Base-by-base conservation (phyloP, 768 basidiomycete genomes). In the Lactifluus rugatus region DNA sequence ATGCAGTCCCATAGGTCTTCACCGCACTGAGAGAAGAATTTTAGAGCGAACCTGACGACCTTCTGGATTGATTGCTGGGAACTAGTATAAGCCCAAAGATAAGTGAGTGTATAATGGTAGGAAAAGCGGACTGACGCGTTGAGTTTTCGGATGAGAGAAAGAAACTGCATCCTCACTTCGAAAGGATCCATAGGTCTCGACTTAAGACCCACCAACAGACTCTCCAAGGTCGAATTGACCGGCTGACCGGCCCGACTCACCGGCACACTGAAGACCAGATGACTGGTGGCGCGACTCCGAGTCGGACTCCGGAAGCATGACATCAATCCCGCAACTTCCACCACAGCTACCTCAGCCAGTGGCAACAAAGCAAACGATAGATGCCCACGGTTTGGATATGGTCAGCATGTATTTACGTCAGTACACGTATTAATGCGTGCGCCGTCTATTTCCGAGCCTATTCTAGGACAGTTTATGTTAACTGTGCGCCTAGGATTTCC, bases 1-100 rank as follows among this genome's bases (percentile, higher is more conserved):
- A 95, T 80, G 65, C 92, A 94, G 64, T 94, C 92, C 93, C 93
- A 95, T 11, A 95, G 70, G 70, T 96, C 92, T 66, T 95, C 92
- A 6, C 89, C 92, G 56, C 91, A 93, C 56, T 80, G 80, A 5
- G 85, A 76, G 54, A 87, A 93, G 66, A 88, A 85, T 69, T 93
- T 93, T 55, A 93, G 76, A 0, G 91, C 89, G 66, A 84, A 94
- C 9, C 79, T 77, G 32, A 94, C 93, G 36, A 89, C 86, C 69
- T 87, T 89, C 70, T 90, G 88, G 53, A 94, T 93, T 13, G 89
- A 93, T 66, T 83, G 84, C 66, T 92, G 90, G 28, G 90, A 84
- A 65, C 88, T 91, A 59, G 56, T 64, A 55, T 64, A 52, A 65
- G 66, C 61, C 32, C n/a, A 57, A 50, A 61, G 71, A 63, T 72